Conservation (phyloP, 352 stramenopile species). For the Pythium oligandrum region DNA sequence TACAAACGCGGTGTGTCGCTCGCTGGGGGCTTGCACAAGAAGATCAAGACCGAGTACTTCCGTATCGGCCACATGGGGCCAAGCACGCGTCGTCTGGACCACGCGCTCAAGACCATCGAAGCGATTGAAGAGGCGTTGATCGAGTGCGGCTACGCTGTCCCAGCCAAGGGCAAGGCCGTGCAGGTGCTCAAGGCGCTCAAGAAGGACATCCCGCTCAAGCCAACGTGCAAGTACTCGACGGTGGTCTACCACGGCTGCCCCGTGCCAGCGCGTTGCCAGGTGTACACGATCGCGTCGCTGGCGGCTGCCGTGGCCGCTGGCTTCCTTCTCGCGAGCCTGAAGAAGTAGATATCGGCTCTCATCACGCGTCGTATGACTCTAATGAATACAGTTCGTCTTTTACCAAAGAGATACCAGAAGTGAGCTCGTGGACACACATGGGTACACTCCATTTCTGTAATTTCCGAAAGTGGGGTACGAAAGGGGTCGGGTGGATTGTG, state of each 20-base stretch:
- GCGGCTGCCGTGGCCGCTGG: conserved; percentile 52
- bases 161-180: conserved; percentile 44
- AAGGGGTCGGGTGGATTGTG: no score
- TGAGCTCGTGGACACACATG: no score
- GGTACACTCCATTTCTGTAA: no score
- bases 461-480: no score
- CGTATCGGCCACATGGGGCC: conserved; percentile 82
- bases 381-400: no score
- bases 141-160: conserved; percentile 63
- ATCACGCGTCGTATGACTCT: no score
- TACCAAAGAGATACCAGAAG: no score
- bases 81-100: conserved; percentile 66
- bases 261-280: conserved; percentile 62
- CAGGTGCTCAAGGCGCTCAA: conserved; percentile 60
- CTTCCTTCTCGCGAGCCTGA: conserved; percentile 45
- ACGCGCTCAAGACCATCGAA: conserved; percentile 67
- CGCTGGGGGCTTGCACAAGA: conserved; percentile 64
- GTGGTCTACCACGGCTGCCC: conserved; percentile 50
- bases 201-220: conserved; percentile 41
- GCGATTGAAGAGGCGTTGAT: conserved; percentile 67
- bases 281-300: conserved; percentile 59
- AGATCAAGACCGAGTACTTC: conserved; percentile 85
- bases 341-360: conserved; percentile 27
- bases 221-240: conserved; percentile 29
- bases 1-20: conserved; percentile 67